phyloP scores from a whole-genome alignment of 2,329 filamentous ascomycete species.

The Cadophora sp. region DNA sequence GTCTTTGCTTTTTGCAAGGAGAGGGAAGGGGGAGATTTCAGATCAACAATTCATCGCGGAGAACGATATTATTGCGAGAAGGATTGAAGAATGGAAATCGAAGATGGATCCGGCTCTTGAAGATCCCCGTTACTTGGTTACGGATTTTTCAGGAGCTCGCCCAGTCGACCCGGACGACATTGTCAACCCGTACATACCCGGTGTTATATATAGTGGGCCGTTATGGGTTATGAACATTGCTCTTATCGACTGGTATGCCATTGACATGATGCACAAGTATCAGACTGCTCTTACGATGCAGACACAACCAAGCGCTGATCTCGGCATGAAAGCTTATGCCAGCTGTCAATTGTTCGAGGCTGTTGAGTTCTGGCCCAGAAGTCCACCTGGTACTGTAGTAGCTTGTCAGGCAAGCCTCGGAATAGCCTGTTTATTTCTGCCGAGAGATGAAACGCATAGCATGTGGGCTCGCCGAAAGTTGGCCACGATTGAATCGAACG shows the following conservation, averaged over 20 bases:
- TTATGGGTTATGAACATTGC: slow-evolving; percentile 79
- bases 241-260: slow-evolving; percentile 77
- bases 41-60: slow-evolving; percentile 70
- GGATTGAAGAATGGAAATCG: slow-evolving; percentile 57
- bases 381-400: slow-evolving; percentile 73
- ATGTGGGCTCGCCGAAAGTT: slow-evolving; percentile 84
- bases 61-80: slow-evolving; percentile 59
- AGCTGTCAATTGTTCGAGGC: slow-evolving; percentile 83
- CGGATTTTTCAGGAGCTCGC: slow-evolving; percentile 63
- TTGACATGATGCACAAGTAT: slow-evolving; percentile 81
- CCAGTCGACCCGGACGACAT: slow-evolving; percentile 67
- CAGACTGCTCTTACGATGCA: slow-evolving; percentile 68
- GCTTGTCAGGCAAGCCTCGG: slow-evolving; percentile 78
- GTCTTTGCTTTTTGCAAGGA: slow-evolving; percentile 75
- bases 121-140: slow-evolving; percentile 67
- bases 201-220: slow-evolving; percentile 72
- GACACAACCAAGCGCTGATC: slow-evolving; percentile 55
- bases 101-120: slow-evolving; percentile 67
- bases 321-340: slow-evolving; percentile 68
- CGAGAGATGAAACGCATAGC: slow-evolving; percentile 72
- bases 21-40: slow-evolving; percentile 67
- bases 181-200: slow-evolving; percentile 74
- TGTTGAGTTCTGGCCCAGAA: slow-evolving; percentile 73
- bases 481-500: slow-evolving; percentile 76
- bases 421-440: slow-evolving; percentile 81